Percentiles rank a stretch among this genome's conserved stretches.
These are phyloP conservation scores for Chlorociboria aeruginascens DNA, from an alignment of 495 filamentous ascomycete genomes.

Conservation along the genomic window DNA sequence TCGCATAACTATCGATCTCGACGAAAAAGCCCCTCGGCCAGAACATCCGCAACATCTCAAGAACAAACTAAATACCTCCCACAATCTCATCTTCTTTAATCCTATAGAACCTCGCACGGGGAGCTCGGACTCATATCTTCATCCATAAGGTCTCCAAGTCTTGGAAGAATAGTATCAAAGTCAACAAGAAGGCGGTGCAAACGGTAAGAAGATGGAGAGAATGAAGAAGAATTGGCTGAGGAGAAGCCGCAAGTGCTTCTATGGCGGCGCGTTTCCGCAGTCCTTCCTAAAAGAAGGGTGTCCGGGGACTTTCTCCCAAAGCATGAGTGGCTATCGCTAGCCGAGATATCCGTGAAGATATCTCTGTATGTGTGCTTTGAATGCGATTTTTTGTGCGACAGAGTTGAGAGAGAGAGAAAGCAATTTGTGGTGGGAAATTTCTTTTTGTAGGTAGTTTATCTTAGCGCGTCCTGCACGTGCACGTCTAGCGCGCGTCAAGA, in stretches of 20 bases:
- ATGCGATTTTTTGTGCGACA: conserved; percentile 99
- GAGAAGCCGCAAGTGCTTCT: conserved; percentile 66
- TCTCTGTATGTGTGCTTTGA: conserved; percentile 98
- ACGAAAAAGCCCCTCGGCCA: conserved; percentile 54
- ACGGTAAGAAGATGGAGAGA: conserved; percentile 32
- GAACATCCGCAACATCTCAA: conserved; percentile 19
- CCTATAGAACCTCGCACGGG: conserved; percentile 24
- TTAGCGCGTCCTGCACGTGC: neutral
- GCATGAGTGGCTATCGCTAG: conserved; percentile 35
- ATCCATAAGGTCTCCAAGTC: conserved; percentile 45
- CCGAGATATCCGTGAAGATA: conserved; percentile 26
- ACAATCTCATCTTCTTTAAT: conserved; percentile 19
- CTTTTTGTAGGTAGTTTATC: conserved; percentile 15
- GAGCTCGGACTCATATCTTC: conserved; percentile 83
- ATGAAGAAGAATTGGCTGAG: conserved; percentile 47
- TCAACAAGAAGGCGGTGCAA: conserved; percentile 18
- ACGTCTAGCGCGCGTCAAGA: neutral
- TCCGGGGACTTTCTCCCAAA: conserved; percentile 99
- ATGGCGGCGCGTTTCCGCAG: conserved; percentile 97
- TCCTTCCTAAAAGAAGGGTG: conserved; percentile 49
- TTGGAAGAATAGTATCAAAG: conserved; percentile 5
- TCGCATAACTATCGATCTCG: conserved; percentile 97
- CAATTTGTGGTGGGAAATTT: conserved; percentile 2
- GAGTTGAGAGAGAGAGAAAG: conserved; percentile 38
- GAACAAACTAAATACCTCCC: conserved; percentile 26